Percentiles rank a stretch among this genome's conserved stretches.
Evolutionary conservation across 148 eudicot species (phyloP).

Genomic region (Rhododendron ferrugineum): DNA sequence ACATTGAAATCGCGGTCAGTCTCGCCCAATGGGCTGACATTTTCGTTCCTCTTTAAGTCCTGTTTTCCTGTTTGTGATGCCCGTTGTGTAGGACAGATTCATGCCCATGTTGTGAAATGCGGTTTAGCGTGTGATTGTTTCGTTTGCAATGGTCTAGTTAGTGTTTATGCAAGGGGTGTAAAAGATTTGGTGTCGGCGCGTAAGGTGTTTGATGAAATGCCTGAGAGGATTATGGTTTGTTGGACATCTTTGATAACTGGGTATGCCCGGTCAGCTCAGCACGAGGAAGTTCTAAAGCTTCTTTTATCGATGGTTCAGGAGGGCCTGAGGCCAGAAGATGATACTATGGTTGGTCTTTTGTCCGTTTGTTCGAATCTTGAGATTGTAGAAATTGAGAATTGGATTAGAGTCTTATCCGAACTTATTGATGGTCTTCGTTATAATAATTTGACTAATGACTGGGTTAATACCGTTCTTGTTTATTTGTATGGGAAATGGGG

Average conservation of each 20-base stretch:
- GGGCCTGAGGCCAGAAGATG: slow-evolving; percentile 46
- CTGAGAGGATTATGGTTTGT: slow-evolving; percentile 43
- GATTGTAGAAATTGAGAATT: slow-evolving; percentile 27
- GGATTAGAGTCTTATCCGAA: slow-evolving; percentile 31
- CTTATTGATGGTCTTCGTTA: slow-evolving; percentile 15
- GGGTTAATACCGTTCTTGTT: slow-evolving; percentile 40
- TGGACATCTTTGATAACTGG: slow-evolving; percentile 70
- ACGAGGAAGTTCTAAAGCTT: slow-evolving; percentile 48
- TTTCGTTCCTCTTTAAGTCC: slow-evolving; percentile 61
- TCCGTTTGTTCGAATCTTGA: slow-evolving; percentile 63
- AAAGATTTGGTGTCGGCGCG: slow-evolving; percentile 49
- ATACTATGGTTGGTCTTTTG: slow-evolving; percentile 57
- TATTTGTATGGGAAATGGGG: slow-evolving; percentile 64
- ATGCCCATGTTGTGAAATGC: slow-evolving; percentile 39
- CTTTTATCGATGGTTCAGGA: slow-evolving; percentile 43
- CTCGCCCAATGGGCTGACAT: slow-evolving; percentile 65
- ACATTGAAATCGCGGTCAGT: slow-evolving; percentile 28
- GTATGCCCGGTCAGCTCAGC: slow-evolving; percentile 43
- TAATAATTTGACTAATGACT: slow-evolving; percentile 19
- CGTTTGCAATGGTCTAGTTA: slow-evolving; percentile 60
- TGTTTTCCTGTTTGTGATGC: slow-evolving; percentile 23
- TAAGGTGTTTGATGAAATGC: slow-evolving; percentile 69
- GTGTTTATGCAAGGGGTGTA: slow-evolving; percentile 48
- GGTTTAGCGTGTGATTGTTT: slow-evolving; percentile 33
- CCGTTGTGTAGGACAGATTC: slow-evolving; percentile 37